Evolutionary conservation across 1,284 basidiomycete genomes (phyloP), one percentile per base, ranked within the genome.

Genomic region (Mrakiaceae sp.): DNA sequence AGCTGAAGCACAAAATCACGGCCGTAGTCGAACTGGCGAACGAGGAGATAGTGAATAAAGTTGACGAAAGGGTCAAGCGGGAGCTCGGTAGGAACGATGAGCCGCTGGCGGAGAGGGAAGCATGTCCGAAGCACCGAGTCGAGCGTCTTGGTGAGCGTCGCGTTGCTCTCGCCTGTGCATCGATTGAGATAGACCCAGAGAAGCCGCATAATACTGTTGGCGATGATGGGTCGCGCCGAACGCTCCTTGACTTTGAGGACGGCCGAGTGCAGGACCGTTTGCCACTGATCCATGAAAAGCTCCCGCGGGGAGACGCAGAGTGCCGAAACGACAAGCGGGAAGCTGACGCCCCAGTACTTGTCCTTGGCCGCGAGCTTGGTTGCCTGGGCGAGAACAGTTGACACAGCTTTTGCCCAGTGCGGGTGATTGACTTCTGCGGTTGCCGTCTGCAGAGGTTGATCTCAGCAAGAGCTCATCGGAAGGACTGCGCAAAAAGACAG

Each of bases 401-500:
- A 87, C 57, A 96, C 87, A 0, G 92, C 92, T 73, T 90, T 91
- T 2, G 86, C 87, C 94, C 94, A 98, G 64, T 87, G 82, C 0
- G 94, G 94, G 74, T 96, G 89, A 71, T 97, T 96, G 58, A 95
- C 90, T 78, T 98, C 94, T 1, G 91, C 94, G 74, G 95, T 92
- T 0, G 92, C 94, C 42, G 88, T 92, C 85, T 91, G 70, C 12
- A 64, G 48, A 68, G 58, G 12, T 59, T 50, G n/a, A 52, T 8
- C 44, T 4, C 14, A 64, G 51, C 48, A 44, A 9, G 12, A 27
- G 54, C 5, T 60, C 27, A 27, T 40, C 4, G 4, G 56, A 39
- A 47, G 4, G 39, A 46, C 4, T 58, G 43, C 50, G 0, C 40
- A 62, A 16, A 56, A 42, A 48, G 52, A 16, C 14, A 65, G 57